Base-by-base conservation (phyloP, 352 stramenopile species). In the Phytopythium sindhum region DNA sequence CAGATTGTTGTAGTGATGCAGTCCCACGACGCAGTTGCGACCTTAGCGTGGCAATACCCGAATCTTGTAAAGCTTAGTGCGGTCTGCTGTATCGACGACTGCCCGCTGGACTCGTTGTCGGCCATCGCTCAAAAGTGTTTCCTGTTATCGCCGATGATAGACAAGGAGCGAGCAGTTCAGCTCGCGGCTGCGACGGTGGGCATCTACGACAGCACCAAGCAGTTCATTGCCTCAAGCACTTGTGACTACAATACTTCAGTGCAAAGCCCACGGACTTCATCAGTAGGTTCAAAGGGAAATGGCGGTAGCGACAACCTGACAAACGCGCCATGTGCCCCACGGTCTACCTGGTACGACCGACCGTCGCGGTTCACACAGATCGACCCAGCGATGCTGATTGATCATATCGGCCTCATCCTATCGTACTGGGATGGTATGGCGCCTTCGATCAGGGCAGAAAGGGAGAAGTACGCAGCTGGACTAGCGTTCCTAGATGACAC, bases 401-500 rank as follows among this genome's bases (percentile, higher is more conserved):
- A 89, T 37, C 83, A 91, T 14, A 64, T 91, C 2, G 60, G 54
- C 3, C 52, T 89, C 2, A 86, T 90, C 44, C 12, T 70, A 12
- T 59, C 68, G 0, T 69, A 76, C 52, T 73, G 68, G 1, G 63
- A 72, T 2, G 64, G 63, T 0, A 57, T 90, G 1, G 54, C 84
- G 53, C 29, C 52, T 1, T 61, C 67, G 6, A 54, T 90, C 15
- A 59, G 68, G 26, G 42, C 59, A 2, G 77, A 73, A 45, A 64
- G 81, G 33, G 56, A 60, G 0, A 78, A 76, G 31, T 89, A 73
- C 51, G 60, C 64, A 2, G 23, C 55, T 0, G 80, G 81, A 0
- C 58, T 91, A 3, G 64, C 66, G 14, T 91, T 91, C 41, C 74
- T 91, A 12, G 72, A 85, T 4, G 60, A 68, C 7, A 88, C 78